phyloP scores from a whole-genome alignment of 768 basidiomycete species.

The Gymnopilus dilepis region DNA sequence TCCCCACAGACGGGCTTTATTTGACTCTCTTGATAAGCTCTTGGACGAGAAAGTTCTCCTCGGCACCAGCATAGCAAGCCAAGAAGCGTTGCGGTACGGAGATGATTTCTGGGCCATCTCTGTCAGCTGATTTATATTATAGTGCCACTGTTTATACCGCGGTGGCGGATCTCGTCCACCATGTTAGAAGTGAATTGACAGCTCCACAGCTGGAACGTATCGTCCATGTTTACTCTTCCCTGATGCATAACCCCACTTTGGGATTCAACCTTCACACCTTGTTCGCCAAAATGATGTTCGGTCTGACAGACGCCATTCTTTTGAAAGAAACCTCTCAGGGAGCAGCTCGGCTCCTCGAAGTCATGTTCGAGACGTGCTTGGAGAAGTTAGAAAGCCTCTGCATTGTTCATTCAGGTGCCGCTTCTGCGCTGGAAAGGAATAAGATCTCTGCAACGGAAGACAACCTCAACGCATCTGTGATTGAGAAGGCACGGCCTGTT shows the following conservation, averaged over 20 bases:
- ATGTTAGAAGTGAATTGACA: slow-evolving; percentile 83
- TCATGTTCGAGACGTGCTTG: slow-evolving; percentile 83
- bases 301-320: slow-evolving; percentile 82
- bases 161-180: slow-evolving; percentile 92
- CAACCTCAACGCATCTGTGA: slow-evolving; percentile 60
- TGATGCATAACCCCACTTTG: slow-evolving; percentile 88
- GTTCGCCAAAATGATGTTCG: slow-evolving; percentile 92
- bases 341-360: slow-evolving; percentile 69
- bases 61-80: slow-evolving; percentile 81
- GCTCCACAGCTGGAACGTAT: slow-evolving; percentile 77
- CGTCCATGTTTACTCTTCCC: slow-evolving; percentile 83
- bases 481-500: slow-evolving; percentile 88
- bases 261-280: slow-evolving; percentile 84
- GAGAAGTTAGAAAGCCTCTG: slow-evolving; percentile 86
- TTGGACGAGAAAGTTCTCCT: slow-evolving; percentile 90
- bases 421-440: slow-evolving; percentile 48
- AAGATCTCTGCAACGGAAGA: slow-evolving; percentile 43
- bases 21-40: slow-evolving; percentile 86
- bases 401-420: slow-evolving; percentile 61
- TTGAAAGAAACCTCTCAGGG: slow-evolving; percentile 74
- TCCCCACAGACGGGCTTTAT: slow-evolving; percentile 75
- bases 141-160: slow-evolving; percentile 86
- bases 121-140: slow-evolving; percentile 17
- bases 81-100: slow-evolving; percentile 80
- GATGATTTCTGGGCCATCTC: background rate